phyloP scores from a whole-genome alignment of 2,329 filamentous ascomycete genomes.

The Pyrenochaeta sp. region DNA sequence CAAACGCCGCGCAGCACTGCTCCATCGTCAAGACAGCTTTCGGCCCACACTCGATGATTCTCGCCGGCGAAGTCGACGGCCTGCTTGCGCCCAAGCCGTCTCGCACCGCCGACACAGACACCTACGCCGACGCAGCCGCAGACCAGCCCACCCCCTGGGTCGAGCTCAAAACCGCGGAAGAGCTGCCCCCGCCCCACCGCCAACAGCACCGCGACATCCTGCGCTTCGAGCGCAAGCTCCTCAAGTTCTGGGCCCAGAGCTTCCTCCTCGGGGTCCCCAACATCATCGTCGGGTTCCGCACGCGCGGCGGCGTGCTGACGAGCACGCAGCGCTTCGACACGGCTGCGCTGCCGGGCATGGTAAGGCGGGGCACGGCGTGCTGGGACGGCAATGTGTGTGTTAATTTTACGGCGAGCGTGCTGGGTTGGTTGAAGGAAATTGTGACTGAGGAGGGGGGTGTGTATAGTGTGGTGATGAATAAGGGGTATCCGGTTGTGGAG shows the following conservation, averaged over 20 bases:
- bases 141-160: conserved; percentile 78
- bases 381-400: conserved; percentile 97
- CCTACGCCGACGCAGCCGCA: too few species aligned
- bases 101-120: too few species aligned
- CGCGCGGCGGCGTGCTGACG: conserved; percentile 72
- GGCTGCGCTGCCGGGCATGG: conserved; percentile 76
- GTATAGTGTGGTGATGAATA: conserved; percentile 77
- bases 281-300: conserved; percentile 89
- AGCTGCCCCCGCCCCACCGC: conserved; percentile 57
- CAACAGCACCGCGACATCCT: conserved; percentile 71
- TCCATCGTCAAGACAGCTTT: conserved; percentile 90
- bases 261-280: conserved; percentile 92
- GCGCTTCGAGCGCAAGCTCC: conserved; percentile 85
- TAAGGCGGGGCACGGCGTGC: conserved; percentile 70
- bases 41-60: conserved; percentile 74
- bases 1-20: conserved; percentile 94
- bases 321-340: conserved; percentile 82
- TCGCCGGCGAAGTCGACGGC: conserved; percentile 95
- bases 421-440: conserved; percentile 75
- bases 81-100: conserved; percentile 45
- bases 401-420: conserved; percentile 81
- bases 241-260: conserved; percentile 97
- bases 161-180: conserved; percentile 89
- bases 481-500: conserved; percentile 71
- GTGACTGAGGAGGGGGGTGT: conserved; percentile 70